phyloP scores from a whole-genome alignment of 345 rosid genomes.

The Mangifera indica region DNA sequence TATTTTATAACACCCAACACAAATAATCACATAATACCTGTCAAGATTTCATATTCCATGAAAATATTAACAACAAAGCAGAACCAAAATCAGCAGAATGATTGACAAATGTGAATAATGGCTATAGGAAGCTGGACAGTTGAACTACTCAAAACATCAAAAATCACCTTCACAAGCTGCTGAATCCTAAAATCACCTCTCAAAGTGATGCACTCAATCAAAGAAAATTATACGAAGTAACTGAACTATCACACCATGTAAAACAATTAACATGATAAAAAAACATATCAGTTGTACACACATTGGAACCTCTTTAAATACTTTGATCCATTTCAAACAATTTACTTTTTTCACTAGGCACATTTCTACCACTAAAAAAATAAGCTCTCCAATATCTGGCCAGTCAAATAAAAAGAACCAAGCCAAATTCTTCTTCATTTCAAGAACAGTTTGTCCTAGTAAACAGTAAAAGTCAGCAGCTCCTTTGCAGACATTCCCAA shows the following conservation, averaged over 20 bases:
- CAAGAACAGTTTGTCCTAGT: not conserved
- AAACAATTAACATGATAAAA: conserved; percentile 2
- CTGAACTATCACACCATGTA: not conserved
- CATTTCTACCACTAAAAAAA: not conserved
- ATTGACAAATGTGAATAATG: not conserved
- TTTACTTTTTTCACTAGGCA: not conserved
- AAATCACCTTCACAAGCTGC: not conserved
- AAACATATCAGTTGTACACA: not conserved
- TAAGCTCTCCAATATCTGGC: not conserved
- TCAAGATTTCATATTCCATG: not conserved
- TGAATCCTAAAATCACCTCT: not conserved
- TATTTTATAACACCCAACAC: not conserved
- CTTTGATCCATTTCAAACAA: not conserved
- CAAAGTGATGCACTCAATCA: not conserved
- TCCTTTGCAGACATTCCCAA: conserved; percentile 3
- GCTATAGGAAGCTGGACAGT: not conserved
- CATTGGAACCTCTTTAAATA: not conserved
- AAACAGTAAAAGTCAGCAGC: not conserved
- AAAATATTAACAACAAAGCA: not conserved
- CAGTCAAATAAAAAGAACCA: not conserved
- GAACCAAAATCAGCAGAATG: not conserved
- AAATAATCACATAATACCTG: not conserved
- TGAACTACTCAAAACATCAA: not conserved
- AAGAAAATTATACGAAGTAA: not conserved
- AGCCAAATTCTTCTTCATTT: not conserved